These are phyloP conservation scores for Conticribra weissflogii DNA, from an alignment of 108 stramenopile species.

Conservation along the genomic window DNA sequence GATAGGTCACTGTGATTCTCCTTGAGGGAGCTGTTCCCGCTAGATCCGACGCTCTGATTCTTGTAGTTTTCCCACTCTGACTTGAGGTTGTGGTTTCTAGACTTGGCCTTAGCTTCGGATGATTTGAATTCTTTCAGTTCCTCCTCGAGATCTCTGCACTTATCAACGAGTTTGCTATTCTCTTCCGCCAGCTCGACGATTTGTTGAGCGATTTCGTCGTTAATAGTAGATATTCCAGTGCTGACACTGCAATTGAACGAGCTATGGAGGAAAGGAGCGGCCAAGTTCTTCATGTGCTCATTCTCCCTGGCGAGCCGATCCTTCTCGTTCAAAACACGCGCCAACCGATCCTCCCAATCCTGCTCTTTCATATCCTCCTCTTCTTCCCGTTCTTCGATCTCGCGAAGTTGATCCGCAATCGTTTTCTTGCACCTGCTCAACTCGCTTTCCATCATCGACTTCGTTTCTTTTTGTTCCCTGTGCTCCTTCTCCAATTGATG, in stretches of 20 bases:
- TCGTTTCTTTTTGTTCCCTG: constrained; percentile 1
- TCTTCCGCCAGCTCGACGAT: constrained; percentile 29
- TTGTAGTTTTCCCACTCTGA: not conserved
- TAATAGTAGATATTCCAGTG: not conserved
- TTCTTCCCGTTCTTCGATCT: not conserved
- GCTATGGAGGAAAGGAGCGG: not conserved
- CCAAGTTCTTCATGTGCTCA: not conserved
- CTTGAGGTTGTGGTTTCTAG: not conserved
- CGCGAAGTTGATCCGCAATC: constrained; percentile 12
- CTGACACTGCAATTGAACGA: not conserved
- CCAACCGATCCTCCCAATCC: not conserved
- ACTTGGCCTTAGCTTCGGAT: not conserved
- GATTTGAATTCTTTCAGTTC: constrained; percentile 14
- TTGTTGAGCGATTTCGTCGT: constrained; percentile 23
- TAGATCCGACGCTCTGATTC: not conserved
- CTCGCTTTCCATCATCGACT: constrained; percentile 13
- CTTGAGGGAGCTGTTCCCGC: not conserved
- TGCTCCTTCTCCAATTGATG: constrained; percentile 7
- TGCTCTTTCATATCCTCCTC: not conserved
- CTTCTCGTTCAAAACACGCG: not conserved
- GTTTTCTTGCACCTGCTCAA: constrained; percentile 7
- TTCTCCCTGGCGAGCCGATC: not conserved
- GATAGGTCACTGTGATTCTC: not conserved
- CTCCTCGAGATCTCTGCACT: constrained; percentile 17
- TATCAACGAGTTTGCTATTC: constrained; percentile 14